These are phyloP conservation scores for Vitis rupestris DNA, from an alignment of 164 flowering plant species.

Conservation along the genomic window DNA sequence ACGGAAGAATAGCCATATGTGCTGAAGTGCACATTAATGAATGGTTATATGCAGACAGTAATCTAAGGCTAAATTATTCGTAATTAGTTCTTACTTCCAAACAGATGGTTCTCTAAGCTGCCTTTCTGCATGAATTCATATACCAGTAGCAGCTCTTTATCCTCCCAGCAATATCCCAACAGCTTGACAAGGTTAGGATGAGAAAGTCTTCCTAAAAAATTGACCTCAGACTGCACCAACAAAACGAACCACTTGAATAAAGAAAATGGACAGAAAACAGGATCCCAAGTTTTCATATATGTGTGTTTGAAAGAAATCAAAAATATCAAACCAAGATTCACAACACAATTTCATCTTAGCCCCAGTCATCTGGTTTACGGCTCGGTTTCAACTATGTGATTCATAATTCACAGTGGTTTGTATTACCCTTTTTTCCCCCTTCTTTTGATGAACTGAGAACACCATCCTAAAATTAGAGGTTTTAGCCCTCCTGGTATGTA, in stretches of 20 bases:
- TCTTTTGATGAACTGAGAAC: too few relatives aligned
- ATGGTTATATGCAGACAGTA: background rate
- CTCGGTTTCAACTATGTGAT: too few relatives aligned
- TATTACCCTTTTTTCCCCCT: too few relatives aligned
- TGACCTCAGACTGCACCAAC: constrained; percentile 68
- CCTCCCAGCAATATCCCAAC: constrained; percentile 79
- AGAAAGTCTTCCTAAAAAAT: constrained; percentile 76
- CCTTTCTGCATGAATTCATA: constrained; percentile 88
- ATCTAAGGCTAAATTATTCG: background rate
- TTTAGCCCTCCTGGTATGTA: too few relatives aligned
- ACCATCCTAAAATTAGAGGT: too few relatives aligned
- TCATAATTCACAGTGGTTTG: too few relatives aligned
- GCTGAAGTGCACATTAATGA: background rate
- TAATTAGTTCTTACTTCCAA: constrained; percentile 58
- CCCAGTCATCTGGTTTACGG: too few relatives aligned
- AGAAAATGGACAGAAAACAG: too few relatives aligned
- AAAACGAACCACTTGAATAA: background rate
- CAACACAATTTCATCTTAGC: too few relatives aligned
- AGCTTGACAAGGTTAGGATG: constrained; percentile 88
- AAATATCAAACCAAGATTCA: too few relatives aligned
- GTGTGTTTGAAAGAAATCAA: too few relatives aligned
- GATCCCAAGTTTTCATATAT: too few relatives aligned
- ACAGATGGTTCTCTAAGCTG: constrained; percentile 88
- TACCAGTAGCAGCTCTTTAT: constrained; percentile 65
- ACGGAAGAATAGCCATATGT: background rate